Evolutionary conservation across 352 stramenopile genomes (phyloP).

Genomic region (Pilasporangium apinafurcum): DNA sequence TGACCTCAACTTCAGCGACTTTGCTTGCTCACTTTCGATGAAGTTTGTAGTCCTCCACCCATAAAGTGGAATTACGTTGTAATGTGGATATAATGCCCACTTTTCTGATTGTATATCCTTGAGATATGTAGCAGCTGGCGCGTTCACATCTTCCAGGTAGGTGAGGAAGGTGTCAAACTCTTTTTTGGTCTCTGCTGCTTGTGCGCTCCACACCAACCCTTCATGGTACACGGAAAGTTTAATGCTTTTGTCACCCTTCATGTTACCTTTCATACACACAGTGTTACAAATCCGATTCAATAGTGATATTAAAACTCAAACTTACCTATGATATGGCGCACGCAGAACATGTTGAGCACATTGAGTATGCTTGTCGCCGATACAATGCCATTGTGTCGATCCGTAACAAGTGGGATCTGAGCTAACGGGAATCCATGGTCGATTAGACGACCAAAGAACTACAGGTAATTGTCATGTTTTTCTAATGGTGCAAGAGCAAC

Average conservation of each 20-base stretch:
- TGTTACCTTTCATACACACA: too few species aligned
- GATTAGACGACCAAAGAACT: conserved; percentile 7
- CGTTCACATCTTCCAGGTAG: conserved; percentile 2
- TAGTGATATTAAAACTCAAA: too few species aligned
- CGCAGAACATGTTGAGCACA: conserved; percentile 11
- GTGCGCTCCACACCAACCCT: conserved; percentile 6
- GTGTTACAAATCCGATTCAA: too few species aligned
- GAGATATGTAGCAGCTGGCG: neutral
- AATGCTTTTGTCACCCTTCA: conserved; percentile 8
- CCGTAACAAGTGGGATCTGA: conserved; percentile 6
- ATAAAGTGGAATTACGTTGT: neutral
- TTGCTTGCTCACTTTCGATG: conserved; percentile 2
- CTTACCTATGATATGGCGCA: conserved; percentile 10
- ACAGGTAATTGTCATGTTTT: conserved; percentile 11
- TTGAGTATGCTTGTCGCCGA: neutral
- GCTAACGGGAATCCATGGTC: conserved; percentile 6
- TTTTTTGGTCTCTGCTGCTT: conserved; percentile 1
- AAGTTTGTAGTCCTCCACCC: conserved; percentile 13
- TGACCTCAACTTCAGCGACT: conserved; percentile 1
- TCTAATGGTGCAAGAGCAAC: conserved; percentile 8
- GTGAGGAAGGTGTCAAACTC: neutral
- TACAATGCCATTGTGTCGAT: conserved; percentile 8
- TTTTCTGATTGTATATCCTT: neutral
- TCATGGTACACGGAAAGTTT: conserved; percentile 4
- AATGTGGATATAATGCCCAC: conserved; percentile 9